These are phyloP conservation scores for Volvox reticuliferus DNA, from an alignment of 139 green algal genomes.

Conservation along the genomic window DNA sequence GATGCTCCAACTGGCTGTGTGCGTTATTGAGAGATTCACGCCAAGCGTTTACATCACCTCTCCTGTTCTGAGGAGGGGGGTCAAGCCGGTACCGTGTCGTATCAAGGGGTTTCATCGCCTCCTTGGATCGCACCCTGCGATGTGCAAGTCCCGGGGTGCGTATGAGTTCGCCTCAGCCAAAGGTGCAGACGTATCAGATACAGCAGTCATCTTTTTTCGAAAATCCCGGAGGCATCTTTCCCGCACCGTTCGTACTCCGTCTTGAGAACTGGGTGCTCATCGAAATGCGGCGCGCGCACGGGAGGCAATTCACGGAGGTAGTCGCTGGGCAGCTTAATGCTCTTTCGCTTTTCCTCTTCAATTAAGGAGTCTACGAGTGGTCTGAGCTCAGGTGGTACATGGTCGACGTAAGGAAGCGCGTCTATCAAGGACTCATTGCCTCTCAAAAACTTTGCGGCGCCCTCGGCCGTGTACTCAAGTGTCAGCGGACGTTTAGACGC, in stretches of 20 bases:
- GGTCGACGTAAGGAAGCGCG: slow-evolving; percentile 85
- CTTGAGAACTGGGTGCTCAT: slow-evolving; percentile 72
- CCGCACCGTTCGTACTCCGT: slow-evolving; percentile 71
- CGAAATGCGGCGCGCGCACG: slow-evolving; percentile 65
- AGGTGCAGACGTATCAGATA: neutral
- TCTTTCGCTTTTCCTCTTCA: slow-evolving; percentile 78
- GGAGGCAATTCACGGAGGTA: slow-evolving; percentile 80
- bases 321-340: slow-evolving; percentile 74
- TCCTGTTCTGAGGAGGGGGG: slow-evolving; percentile 64
- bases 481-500: slow-evolving; percentile 49
- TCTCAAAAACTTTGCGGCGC: slow-evolving; percentile 65
- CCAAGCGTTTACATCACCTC: slow-evolving; percentile 75
- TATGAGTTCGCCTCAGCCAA: neutral
- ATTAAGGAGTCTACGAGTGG: slow-evolving; percentile 77
- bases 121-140: slow-evolving; percentile 10
- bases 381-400: slow-evolving; percentile 63
- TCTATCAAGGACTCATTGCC: slow-evolving; percentile 79
- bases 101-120: slow-evolving; percentile 76
- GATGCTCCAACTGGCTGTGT: slow-evolving; percentile 83
- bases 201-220: no score
- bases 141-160: neutral
- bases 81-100: slow-evolving; percentile 75
- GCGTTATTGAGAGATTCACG: slow-evolving; percentile 77
- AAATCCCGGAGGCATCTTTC: neutral
- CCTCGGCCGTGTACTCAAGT: slow-evolving; percentile 56